phyloP scores from a whole-genome alignment of 129 eudicot species.

The Escallonia herrerae region DNA sequence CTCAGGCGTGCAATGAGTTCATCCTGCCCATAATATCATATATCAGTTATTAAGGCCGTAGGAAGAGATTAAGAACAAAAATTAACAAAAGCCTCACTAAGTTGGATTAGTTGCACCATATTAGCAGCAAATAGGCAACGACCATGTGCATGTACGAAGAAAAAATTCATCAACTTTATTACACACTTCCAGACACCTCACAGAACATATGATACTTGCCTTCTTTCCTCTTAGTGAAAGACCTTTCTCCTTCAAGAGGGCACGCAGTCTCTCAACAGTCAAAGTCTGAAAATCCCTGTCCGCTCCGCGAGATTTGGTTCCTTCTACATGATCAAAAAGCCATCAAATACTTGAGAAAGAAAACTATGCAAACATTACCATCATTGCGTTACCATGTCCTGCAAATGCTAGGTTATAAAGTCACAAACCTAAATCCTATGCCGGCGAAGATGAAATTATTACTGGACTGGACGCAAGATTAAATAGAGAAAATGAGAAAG shows the following conservation, averaged over 20 bases:
- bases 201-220: constrained; percentile 26
- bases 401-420: no score
- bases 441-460: no score
- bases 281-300: constrained; percentile 56
- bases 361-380: not conserved
- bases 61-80: not conserved
- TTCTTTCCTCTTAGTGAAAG: constrained; percentile 76
- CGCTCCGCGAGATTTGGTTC: constrained; percentile 33
- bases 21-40: constrained; percentile 32
- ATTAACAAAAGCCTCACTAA: not conserved
- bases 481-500: no score
- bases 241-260: constrained; percentile 69
- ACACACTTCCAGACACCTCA: no score
- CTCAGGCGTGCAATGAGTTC: constrained; percentile 68
- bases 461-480: no score
- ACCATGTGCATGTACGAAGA: no score
- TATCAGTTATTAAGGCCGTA: not conserved
- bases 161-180: no score
- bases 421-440: no score
- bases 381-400: not conserved
- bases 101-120: not conserved
- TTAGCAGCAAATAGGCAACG: no score
- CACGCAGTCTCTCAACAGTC: constrained; percentile 78
- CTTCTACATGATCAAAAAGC: constrained; percentile 37
- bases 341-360: not conserved